Evolutionary conservation across 1,284 basidiomycete genomes (phyloP), one percentile per base, ranked within the genome.

Genomic region (Lentinula novae-zelandiae): DNA sequence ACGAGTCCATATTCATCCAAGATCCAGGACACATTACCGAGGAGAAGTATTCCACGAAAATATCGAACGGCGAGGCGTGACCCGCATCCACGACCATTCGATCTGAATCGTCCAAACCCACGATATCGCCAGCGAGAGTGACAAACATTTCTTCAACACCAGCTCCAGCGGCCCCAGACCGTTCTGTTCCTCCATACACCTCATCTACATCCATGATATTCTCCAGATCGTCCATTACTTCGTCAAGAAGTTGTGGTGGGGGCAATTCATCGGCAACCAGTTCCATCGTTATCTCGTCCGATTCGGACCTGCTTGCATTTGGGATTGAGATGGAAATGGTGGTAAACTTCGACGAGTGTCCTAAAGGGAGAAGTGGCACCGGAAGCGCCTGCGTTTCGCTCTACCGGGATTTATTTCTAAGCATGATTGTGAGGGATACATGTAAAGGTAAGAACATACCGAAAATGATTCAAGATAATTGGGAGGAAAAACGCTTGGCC

Each of bases 1-100:
- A 50, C 27, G 20, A 12, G 48, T 27, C 27, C 20, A 34, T 56
- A 50, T 51, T 52, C 34, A 48, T 39, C 59, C 59, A 60, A 3
- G 53, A 56, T 8, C 20, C 27, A 17, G 59, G 59, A 38, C 42
- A 56, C 59, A 60, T 55, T 53, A 60, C 59, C 17, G 36, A 31
- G 34, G 58, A 40, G 34, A 60, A 60, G 13, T 56, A 56, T 2
- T 56, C 34, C n/a, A 56, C 48, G 15, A 60, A 56, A n/a, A 31
- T 38, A n/a, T 60, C 58, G 42, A 60, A 60, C 13, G 44, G 34
- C 17, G 22, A 48, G 46, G 39, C 17, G 9, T 51, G 40, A 3
- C 44, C 39, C 7, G 58, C 33, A 42, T 58, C 57, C 38, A 58
- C 48, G 9, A 51, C 36, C 57, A 60, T 54, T 31, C 15, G 15